phyloP scores from a whole-genome alignment of 2,329 filamentous ascomycete species.

The Pezicula rhizophila region DNA sequence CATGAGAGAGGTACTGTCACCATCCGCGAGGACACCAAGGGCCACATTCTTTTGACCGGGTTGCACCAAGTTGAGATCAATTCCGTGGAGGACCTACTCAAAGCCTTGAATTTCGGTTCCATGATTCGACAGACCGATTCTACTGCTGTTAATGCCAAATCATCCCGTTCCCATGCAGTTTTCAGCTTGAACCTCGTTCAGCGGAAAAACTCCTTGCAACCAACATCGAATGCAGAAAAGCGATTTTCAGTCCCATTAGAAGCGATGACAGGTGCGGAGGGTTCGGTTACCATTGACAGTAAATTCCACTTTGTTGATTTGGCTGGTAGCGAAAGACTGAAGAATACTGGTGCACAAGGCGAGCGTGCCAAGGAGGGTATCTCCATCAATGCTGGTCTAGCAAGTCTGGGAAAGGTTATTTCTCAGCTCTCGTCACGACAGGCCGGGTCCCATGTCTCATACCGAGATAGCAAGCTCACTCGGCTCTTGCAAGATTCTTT shows the following conservation, averaged over 20 bases:
- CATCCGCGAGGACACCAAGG: conserved; percentile 90
- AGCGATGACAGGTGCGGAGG: conserved; percentile 62
- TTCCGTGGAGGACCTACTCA: conserved; percentile 84
- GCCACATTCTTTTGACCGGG: conserved; percentile 89
- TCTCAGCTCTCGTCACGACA: conserved; percentile 91
- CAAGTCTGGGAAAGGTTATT: conserved; percentile 94
- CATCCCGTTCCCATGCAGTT: conserved; percentile 93
- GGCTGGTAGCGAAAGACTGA: conserved; percentile 90
- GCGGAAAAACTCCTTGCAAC: conserved; percentile 57
- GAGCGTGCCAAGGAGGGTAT: conserved; percentile 95
- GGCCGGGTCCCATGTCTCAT: conserved; percentile 85
- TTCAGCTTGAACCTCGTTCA: conserved; percentile 93
- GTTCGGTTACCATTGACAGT: conserved; percentile 84
- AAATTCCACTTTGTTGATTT: conserved; percentile 98
- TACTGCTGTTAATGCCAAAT: conserved; percentile 95
- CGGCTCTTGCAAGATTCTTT: conserved; percentile 92
- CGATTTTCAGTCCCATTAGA: conserved; percentile 83
- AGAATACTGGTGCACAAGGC: conserved; percentile 93
- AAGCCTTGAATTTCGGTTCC: conserved; percentile 86
- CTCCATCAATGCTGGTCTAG: conserved; percentile 93
- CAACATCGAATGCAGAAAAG: conserved; percentile 62
- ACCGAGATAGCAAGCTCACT: conserved; percentile 95
- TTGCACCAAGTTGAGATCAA: conserved; percentile 83
- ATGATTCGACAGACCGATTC: conserved; percentile 93
- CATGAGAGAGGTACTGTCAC: conserved; percentile 74